A percentile compares a stretch with the other conserved stretches of the same genome.
Evolutionary conservation across 768 basidiomycete species (phyloP).

Genomic region (Tylopilus sp.): DNA sequence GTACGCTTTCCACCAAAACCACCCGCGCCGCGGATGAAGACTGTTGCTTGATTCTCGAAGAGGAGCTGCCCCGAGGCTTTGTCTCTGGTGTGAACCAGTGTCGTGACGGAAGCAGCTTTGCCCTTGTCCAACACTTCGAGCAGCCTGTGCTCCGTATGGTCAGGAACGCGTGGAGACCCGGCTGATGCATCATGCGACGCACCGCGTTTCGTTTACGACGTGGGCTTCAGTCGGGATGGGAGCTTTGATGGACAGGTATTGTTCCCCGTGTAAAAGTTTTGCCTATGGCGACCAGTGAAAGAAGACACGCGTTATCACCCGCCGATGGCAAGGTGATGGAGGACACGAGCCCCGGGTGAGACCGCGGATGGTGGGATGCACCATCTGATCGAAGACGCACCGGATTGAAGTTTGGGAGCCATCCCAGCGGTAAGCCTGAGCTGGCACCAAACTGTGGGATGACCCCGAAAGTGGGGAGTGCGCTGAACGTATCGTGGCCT

Average conservation of each 20-base stretch:
- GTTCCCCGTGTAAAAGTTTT: constrained; percentile 97
- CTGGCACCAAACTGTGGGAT: constrained; percentile 85
- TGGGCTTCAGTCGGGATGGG: constrained; percentile 84
- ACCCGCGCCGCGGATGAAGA: constrained; percentile 92
- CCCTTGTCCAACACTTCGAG: constrained; percentile 87
- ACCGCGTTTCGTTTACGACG: constrained; percentile 73
- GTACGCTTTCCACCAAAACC: constrained; percentile 91
- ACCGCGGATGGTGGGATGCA: background rate
- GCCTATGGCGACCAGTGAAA: constrained; percentile 46
- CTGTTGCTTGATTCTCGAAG: constrained; percentile 89
- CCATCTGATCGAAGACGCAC: constrained; percentile 41
- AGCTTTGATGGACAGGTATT: constrained; percentile 83
- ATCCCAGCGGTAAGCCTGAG: constrained; percentile 67
- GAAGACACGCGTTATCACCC: background rate
- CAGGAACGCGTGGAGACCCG: constrained; percentile 8
- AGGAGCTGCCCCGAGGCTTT: constrained; percentile 72
- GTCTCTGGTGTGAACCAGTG: constrained; percentile 76
- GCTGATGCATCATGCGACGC: constrained; percentile 3
- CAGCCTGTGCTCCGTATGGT: constrained; percentile 40
- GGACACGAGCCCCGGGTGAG: background rate
- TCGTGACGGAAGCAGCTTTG: constrained; percentile 89
- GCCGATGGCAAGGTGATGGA: background rate
- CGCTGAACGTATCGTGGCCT: constrained; percentile 78
- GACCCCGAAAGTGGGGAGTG: constrained; percentile 93
- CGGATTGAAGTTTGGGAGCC: constrained; percentile 93